These are phyloP conservation scores for Nakataea oryzae DNA, from an alignment of 2,329 filamentous ascomycete species.

Conservation along the genomic window DNA sequence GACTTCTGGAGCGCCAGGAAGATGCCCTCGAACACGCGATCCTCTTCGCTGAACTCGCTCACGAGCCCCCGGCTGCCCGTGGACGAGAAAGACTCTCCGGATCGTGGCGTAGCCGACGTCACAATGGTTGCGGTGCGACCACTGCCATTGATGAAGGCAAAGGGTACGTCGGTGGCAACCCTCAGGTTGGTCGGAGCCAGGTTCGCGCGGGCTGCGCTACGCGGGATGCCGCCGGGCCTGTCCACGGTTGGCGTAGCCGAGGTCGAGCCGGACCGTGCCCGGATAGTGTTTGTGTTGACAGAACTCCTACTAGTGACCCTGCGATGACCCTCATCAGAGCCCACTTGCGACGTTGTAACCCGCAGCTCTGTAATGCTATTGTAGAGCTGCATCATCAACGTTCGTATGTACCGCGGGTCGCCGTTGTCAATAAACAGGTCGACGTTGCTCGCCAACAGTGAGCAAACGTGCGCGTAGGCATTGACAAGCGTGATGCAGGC, in stretches of 20 bases:
- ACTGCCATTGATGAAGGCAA: conserved; percentile 29
- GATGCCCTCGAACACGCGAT: conserved; percentile 71
- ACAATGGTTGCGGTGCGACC: conserved; percentile 37
- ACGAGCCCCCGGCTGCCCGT: conserved; percentile 40
- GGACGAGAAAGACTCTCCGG: conserved; percentile 68
- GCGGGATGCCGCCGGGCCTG: conserved; percentile 24
- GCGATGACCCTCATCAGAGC: conserved; percentile 14
- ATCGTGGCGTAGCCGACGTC: conserved; percentile 62
- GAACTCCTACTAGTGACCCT: background rate
- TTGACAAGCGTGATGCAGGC: conserved; percentile 53
- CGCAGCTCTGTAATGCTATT: conserved; percentile 59
- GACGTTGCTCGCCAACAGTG: conserved; percentile 48
- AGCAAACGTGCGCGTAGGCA: conserved; percentile 56
- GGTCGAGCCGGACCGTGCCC: conserved; percentile 38
- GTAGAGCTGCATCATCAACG: conserved; percentile 51
- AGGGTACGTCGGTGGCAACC: conserved; percentile 44
- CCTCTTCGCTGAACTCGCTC: conserved; percentile 63
- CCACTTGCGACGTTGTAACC: conserved; percentile 33
- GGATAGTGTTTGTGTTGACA: conserved; percentile 11
- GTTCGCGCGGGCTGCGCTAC: conserved; percentile 25
- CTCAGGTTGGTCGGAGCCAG: conserved; percentile 39
- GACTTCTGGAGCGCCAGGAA: conserved; percentile 67
- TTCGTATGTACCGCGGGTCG: conserved; percentile 56
- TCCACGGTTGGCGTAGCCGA: conserved; percentile 43
- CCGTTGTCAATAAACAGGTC: conserved; percentile 55